These are phyloP conservation scores for Phytophthora pini DNA, from an alignment of 352 stramenopile genomes.

Conservation along the genomic window DNA sequence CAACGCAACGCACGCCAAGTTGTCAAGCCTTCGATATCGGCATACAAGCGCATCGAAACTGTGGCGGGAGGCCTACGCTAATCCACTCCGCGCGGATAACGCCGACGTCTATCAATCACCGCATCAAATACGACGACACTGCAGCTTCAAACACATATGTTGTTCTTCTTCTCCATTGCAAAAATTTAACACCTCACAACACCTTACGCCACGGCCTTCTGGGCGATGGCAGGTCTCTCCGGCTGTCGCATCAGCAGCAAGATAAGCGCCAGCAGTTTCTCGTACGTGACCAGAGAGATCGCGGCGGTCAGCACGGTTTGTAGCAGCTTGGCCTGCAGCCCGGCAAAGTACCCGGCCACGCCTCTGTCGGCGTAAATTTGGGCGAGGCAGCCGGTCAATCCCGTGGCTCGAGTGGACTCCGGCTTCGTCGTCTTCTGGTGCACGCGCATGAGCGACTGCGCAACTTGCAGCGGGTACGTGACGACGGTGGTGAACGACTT, in stretches of 20 bases:
- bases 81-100: too few relatives aligned
- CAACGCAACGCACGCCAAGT: neutral
- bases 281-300: constrained; percentile 95
- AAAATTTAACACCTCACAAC: constrained; percentile 19
- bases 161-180: constrained; percentile 17
- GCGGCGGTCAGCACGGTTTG: constrained; percentile 94
- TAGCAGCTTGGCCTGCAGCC: constrained; percentile 93
- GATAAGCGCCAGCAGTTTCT: constrained; percentile 86
- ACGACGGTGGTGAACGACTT: constrained; percentile 93
- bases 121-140: neutral
- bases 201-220: constrained; percentile 50
- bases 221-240: constrained; percentile 33
- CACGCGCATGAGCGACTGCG: constrained; percentile 91
- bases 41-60: constrained; percentile 2
- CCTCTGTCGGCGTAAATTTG: constrained; percentile 78
- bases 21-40: constrained; percentile 1
- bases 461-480: constrained; percentile 95
- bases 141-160: constrained; percentile 11
- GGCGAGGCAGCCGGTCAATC: constrained; percentile 49
- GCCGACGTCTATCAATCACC: neutral
- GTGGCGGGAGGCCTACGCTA: neutral
- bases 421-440: constrained; percentile 41
- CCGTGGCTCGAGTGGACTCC: neutral
- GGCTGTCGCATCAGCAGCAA: constrained; percentile 58
- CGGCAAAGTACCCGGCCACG: constrained; percentile 85